Conservation (phyloP, 257 asterid species). For the Leonotis leonurus region DNA sequence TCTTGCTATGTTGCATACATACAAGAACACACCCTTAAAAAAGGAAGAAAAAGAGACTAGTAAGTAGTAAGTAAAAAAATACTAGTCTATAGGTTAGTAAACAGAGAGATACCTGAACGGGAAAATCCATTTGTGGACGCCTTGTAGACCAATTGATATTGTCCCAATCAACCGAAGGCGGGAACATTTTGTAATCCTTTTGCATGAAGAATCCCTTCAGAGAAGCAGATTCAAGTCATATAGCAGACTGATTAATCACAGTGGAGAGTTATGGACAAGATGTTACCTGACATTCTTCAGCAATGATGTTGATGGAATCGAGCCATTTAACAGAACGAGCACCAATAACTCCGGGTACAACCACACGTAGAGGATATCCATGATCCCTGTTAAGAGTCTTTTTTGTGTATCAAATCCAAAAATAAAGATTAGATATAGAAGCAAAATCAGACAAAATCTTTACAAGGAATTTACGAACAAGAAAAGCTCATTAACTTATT, state of each 20-base stretch:
- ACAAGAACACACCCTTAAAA: background rate
- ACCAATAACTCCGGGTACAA: constrained; percentile 97
- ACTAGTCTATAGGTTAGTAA: background rate
- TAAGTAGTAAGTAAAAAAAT: background rate
- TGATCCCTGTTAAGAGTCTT: constrained; percentile 93
- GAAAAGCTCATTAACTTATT: background rate
- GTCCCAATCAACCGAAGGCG: constrained; percentile 92
- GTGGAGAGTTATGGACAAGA: background rate
- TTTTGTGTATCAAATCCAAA: constrained; percentile 20
- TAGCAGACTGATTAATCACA: background rate
- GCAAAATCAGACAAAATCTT: background rate
- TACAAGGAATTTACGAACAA: background rate
- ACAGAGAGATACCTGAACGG: constrained; percentile 73
- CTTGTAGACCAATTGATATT: constrained; percentile 92
- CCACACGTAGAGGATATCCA: constrained; percentile 87
- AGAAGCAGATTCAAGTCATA: constrained; percentile 18
- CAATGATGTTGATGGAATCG: constrained; percentile 67
- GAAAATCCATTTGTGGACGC: constrained; percentile 85
- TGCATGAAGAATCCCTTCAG: constrained; percentile 93
- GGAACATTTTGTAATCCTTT: constrained; percentile 95
- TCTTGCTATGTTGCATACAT: background rate
- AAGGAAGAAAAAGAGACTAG: background rate
- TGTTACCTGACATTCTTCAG: constrained; percentile 80
- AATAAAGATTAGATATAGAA: constrained; percentile 4
- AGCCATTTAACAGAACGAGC: constrained; percentile 99